These are phyloP conservation scores for Senna siamea DNA, from an alignment of 306 rosid genomes.

Conservation along the genomic window DNA sequence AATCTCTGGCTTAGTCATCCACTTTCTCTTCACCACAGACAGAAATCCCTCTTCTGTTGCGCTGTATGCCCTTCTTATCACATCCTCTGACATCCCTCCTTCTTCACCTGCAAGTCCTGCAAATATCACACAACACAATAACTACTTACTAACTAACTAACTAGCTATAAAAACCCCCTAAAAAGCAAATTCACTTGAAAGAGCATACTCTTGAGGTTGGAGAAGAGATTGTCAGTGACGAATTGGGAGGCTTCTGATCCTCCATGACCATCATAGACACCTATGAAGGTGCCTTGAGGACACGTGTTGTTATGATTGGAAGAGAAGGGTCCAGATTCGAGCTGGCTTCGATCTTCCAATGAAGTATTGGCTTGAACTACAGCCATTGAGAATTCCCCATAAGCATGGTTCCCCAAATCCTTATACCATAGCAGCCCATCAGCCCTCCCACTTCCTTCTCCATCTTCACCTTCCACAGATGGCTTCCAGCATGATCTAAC, in stretches of 20 bases:
- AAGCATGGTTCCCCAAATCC: slow-evolving; percentile 82
- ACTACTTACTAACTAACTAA: too few relatives aligned
- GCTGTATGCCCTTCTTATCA: slow-evolving; percentile 59
- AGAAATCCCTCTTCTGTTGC: slow-evolving; percentile 85
- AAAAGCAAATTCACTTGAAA: too few relatives aligned
- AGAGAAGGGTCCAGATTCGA: slow-evolving; percentile 82
- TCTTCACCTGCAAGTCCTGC: slow-evolving; percentile 71
- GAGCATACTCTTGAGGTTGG: slow-evolving; percentile 67
- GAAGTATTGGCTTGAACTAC: slow-evolving; percentile 79
- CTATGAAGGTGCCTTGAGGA: slow-evolving; percentile 82
- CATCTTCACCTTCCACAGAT: slow-evolving; percentile 63
- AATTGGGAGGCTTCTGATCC: slow-evolving; percentile 84
- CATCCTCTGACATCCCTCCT: slow-evolving; percentile 65
- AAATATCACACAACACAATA: slow-evolving; percentile 27
- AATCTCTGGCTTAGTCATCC: slow-evolving; percentile 75
- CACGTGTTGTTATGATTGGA: slow-evolving; percentile 47
- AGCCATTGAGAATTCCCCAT: slow-evolving; percentile 93
- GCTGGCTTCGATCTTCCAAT: slow-evolving; percentile 85
- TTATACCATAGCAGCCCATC: slow-evolving; percentile 86
- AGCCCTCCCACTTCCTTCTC: slow-evolving; percentile 59
- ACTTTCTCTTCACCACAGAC: slow-evolving; percentile 68
- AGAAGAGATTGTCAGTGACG: slow-evolving; percentile 72
- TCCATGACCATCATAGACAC: slow-evolving; percentile 96
- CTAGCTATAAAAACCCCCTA: too few relatives aligned
- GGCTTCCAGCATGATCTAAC: slow-evolving; percentile 82